Percentiles rank a stretch among this genome's conserved stretches.
Evolutionary conservation across 2,329 filamentous ascomycete genomes (phyloP).

Genomic region (Cryphonectria nitschkei): DNA sequence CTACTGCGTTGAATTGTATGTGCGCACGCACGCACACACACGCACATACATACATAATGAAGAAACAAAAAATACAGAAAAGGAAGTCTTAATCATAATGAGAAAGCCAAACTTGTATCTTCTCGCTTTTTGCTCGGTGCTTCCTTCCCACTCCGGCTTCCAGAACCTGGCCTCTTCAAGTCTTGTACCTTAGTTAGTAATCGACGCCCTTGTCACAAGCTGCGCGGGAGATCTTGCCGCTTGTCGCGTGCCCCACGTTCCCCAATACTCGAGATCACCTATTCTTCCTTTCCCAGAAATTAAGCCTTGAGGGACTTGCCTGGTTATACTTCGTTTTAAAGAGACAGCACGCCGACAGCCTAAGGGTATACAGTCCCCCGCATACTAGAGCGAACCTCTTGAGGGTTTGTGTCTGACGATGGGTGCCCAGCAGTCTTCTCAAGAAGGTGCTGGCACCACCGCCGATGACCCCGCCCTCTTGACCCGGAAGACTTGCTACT

Average conservation of each 20-base stretch:
- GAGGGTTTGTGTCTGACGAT: constrained; percentile 39
- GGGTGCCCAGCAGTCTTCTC: constrained; percentile 61
- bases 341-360: not conserved
- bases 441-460: constrained; percentile 34
- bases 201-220: not conserved
- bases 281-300: not conserved
- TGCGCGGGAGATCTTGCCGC: not conserved
- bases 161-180: not conserved
- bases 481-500: constrained; percentile 73
- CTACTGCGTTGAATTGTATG: not conserved
- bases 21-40: too few relatives aligned
- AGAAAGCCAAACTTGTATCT: not conserved
- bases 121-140: not conserved
- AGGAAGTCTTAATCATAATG: not conserved
- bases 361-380: not conserved
- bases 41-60: not conserved
- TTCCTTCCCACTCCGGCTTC: not conserved
- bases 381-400: not conserved
- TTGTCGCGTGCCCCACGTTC: too few relatives aligned
- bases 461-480: constrained; percentile 32
- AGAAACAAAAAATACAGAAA: not conserved
- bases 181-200: not conserved
- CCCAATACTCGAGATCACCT: not conserved
- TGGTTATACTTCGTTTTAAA: not conserved
- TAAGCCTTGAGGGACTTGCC: not conserved